A percentile compares a stretch with the other conserved stretches of the same genome.
phyloP scores from a whole-genome alignment of 169 alveolate genomes.

The Cryptosporidium tyzzeri region DNA sequence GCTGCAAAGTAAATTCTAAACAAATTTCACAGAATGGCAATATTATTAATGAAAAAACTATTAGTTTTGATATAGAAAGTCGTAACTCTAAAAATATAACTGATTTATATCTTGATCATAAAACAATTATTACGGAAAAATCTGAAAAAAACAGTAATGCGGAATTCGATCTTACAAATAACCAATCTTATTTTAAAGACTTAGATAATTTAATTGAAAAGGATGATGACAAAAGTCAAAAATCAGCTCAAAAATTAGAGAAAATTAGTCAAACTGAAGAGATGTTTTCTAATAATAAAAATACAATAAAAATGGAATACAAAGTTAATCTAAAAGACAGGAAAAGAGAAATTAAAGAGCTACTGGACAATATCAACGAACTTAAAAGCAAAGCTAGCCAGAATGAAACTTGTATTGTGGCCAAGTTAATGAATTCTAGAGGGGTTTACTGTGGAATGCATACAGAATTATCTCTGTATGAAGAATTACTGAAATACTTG shows the following conservation, averaged over 20 bases:
- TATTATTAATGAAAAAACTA: too few relatives aligned
- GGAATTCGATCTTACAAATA: not conserved
- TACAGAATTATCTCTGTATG: constrained; percentile 5
- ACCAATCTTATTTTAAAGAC: not conserved
- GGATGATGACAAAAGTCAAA: too few relatives aligned
- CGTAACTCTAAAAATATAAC: not conserved
- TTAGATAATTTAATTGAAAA: too few relatives aligned
- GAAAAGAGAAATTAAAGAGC: constrained; percentile 8
- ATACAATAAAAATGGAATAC: not conserved
- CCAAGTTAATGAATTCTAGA: not conserved
- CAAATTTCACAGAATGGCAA: too few relatives aligned
- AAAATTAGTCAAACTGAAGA: not conserved
- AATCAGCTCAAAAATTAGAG: not conserved
- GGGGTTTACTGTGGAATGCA: constrained; percentile 11
- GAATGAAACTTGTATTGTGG: not conserved
- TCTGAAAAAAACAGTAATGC: not conserved
- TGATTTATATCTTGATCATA: not conserved
- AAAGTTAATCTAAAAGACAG: not conserved
- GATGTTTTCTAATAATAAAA: not conserved
- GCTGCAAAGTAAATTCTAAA: too few relatives aligned
- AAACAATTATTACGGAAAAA: not conserved
- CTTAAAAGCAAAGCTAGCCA: not conserved
- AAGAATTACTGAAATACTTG: constrained; percentile 24
- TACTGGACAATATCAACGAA: not conserved
- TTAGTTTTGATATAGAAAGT: not conserved